Evolutionary conservation across 2,329 filamentous ascomycete genomes (phyloP), one percentile per base, ranked within the genome.

Genomic region (Neurospora sp.): DNA sequence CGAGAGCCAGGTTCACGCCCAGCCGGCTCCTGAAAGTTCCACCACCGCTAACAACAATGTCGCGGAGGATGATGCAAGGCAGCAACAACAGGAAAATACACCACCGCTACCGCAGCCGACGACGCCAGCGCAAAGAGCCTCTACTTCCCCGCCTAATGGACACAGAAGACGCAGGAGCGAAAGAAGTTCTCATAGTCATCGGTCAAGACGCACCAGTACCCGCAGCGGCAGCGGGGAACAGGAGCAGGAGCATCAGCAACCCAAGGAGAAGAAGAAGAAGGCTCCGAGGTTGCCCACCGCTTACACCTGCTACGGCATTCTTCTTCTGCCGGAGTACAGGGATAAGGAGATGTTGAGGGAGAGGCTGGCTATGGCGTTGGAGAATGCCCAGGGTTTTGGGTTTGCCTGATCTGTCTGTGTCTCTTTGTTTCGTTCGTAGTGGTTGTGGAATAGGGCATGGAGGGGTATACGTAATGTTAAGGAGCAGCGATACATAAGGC

Each of bases 311-410:
- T 98, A 97, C 81, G 93, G 95, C 1, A 94, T 92, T 67, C 81
- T 99, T 66, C 81, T 97, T 73, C 79, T 99, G 72, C 96, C 96
- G 1, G 90, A 94, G 80, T 99, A 98, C 79, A 85, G 82, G 69
- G 87, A 87, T 46, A 87, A 84, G 77, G 89, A 91, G 71, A 87
- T 91, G 42, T 78, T 99, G 77, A 85, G 85, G 78, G 85, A 90
- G 80, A 92, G 94, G 76, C 80, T 99, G 76, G 85, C 84, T n/a
- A 89, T 96, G 84, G 96, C 96, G 68, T 83, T 99, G 77, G 89
- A 95, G 80, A 96, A 97, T 80, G 89, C 91, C 8, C 90, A 91
- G 77, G 95, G 96, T 0, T 98, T 98, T 82, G 96, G 95, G 28
- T 91, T 92, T 83, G 89, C 91, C 73, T 94, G 75, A 78, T 67